Base-by-base conservation (phyloP, 2,329 filamentous ascomycete species). In the Ilyonectria sp. region DNA sequence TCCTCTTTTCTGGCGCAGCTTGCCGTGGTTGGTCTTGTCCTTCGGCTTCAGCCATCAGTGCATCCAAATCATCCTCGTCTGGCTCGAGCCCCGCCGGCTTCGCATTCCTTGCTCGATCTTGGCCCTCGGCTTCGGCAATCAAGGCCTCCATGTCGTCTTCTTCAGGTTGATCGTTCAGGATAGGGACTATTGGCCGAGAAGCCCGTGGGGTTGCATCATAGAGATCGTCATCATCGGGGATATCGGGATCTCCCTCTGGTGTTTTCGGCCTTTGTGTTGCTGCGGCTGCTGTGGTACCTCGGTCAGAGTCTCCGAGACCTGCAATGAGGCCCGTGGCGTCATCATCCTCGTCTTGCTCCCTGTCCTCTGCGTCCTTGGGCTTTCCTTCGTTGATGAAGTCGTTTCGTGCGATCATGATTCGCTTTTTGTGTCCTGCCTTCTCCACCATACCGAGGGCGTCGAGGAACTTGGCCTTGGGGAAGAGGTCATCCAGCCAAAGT, bases 401-500 rank as follows among this genome's bases (percentile, higher is more conserved):
- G 78, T 89, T 89, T 67, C 95, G 87, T 82, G 92, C 92, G 35
- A 89, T 87, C 70, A 93, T 89, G 78, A 98, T 87, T 15, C 87
- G 86, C 78, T 93, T 95, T 74, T 92, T 94, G 81, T 98, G 96
- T 1, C 96, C 96, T 1, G 94, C 86, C 81, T 97, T 98, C 80
- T 99, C 96, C 2, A 98, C 93, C 85, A 98, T 97, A 44, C 87
- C 84, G 7, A 98, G 84, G 3, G 93, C 96, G 76, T 99, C 96
- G 54, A 93, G 88, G 76, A 99, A 99, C 76, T 94, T 95, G 6
- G 95, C 96, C 77, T 97, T 94, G 13, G 96, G 96, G 77, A 95
- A 99, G 13, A 99, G 86, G 77, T 98, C 94, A 81, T 99, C 95
- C 2, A 99, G 92, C 96, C 96, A 99, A 63, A 97, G 82, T 79